Percentiles rank a stretch among this genome's conserved stretches.
Evolutionary conservation across 169 alveolate genomes (phyloP).

Genomic region (Plasmodium gaboni): DNA sequence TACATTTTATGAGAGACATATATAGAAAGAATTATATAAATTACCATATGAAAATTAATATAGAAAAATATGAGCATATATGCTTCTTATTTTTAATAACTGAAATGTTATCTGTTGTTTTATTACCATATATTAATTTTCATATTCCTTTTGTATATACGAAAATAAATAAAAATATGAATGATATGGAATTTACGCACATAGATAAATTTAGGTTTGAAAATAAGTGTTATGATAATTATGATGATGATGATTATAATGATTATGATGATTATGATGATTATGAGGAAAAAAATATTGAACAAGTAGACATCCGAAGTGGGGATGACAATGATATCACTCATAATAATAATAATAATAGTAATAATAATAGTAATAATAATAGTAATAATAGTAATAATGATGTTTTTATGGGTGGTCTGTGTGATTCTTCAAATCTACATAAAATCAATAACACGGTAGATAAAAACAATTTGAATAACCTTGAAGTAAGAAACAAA

Average conservation of each 20-base stretch:
- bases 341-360: too few relatives aligned
- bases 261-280: slow-evolving; percentile 1
- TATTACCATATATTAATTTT: slow-evolving; percentile 54
- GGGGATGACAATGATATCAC: too few relatives aligned
- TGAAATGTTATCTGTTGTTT: slow-evolving; percentile 43
- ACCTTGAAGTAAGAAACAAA: too few relatives aligned
- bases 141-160: slow-evolving; percentile 20
- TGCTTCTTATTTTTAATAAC: slow-evolving; percentile 55
- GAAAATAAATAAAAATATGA: slow-evolving; percentile 14
- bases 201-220: slow-evolving; percentile 53
- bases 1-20: slow-evolving; percentile 62
- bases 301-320: background rate
- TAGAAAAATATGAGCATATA: slow-evolving; percentile 75
- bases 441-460: too few relatives aligned
- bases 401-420: too few relatives aligned
- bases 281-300: background rate
- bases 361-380: too few relatives aligned
- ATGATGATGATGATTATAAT: background rate
- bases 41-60: slow-evolving; percentile 53
- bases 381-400: too few relatives aligned
- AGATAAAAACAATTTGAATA: too few relatives aligned
- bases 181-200: slow-evolving; percentile 1
- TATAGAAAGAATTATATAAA: slow-evolving; percentile 45
- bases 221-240: background rate
- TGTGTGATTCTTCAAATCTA: too few relatives aligned